These are phyloP conservation scores for Taiwanofungus camphoratus DNA, from an alignment of 1,284 basidiomycete genomes.

Conservation along the genomic window DNA sequence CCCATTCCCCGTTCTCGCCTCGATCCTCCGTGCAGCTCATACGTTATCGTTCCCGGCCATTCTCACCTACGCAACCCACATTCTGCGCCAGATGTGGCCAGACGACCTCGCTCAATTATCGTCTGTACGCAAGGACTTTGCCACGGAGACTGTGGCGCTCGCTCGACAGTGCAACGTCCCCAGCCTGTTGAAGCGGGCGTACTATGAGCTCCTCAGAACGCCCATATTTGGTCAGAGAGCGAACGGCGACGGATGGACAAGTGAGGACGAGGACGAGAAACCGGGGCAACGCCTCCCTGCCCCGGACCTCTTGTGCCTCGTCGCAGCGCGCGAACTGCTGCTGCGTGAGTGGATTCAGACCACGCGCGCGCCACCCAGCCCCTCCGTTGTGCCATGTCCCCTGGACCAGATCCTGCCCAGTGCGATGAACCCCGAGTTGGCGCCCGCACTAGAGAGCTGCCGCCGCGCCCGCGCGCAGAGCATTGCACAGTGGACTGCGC, in stretches of 20 bases:
- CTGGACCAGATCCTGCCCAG: constrained; percentile 6
- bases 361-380: constrained; percentile 18
- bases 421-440: constrained; percentile 1
- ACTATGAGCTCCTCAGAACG: constrained; percentile 33
- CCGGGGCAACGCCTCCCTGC: constrained; percentile 7
- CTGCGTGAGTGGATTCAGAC: constrained; percentile 19
- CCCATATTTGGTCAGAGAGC: constrained; percentile 21
- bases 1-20: constrained; percentile 23
- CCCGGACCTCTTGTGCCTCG: constrained; percentile 21
- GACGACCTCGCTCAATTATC: constrained; percentile 17
- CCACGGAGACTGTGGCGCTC: constrained; percentile 27
- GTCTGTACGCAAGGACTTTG: constrained; percentile 14
- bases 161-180: constrained; percentile 26
- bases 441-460: constrained; percentile 12
- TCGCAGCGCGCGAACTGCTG: constrained; percentile 19
- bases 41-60: constrained; percentile 22
- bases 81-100: constrained; percentile 28
- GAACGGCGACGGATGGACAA: constrained; percentile 5
- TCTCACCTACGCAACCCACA: constrained; percentile 22
- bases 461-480: constrained; percentile 5
- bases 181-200: constrained; percentile 30
- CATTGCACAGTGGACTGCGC: constrained; percentile 16
- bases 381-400: constrained; percentile 19
- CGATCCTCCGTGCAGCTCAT: constrained; percentile 27
- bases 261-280: constrained; percentile 10